Conservation (phyloP, 306 rosid species). For the Cucumis melo region DNA sequence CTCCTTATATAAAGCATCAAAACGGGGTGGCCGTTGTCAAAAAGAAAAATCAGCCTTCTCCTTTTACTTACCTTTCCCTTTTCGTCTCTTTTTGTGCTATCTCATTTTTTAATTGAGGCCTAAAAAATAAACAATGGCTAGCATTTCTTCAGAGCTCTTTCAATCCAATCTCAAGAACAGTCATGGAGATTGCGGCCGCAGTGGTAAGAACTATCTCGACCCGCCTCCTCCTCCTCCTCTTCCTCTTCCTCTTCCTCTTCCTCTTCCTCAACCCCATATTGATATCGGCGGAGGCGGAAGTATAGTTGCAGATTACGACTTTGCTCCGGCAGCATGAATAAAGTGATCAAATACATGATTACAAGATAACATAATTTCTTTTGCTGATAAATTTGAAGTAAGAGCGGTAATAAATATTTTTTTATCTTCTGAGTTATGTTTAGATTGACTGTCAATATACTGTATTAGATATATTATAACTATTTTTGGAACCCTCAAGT, state of each 20-base stretch:
- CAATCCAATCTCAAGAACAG: not conserved
- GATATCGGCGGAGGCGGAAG: not conserved
- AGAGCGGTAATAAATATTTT: not conserved
- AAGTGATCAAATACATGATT: not conserved
- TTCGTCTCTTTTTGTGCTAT: not conserved
- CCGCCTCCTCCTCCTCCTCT: not conserved
- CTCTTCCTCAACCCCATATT: not conserved
- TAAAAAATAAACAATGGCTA: not conserved
- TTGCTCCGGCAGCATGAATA: slow-evolving; percentile 9
- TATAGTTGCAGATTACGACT: slow-evolving; percentile 6
- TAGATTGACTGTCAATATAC: too few species aligned
- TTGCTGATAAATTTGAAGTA: too few species aligned
- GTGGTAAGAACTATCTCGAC: not conserved
- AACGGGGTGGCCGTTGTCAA: not conserved
- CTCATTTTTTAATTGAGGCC: not conserved
- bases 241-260: not conserved
- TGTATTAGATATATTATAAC: too few species aligned
- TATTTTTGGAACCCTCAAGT: too few species aligned
- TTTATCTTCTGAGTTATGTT: too few species aligned
- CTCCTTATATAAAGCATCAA: slow-evolving; percentile 1
- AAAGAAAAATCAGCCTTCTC: not conserved
- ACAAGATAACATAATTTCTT: not conserved
- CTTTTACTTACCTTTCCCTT: not conserved
- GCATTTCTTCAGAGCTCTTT: not conserved
- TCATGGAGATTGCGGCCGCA: not conserved